A percentile compares a stretch with the other conserved stretches of the same genome.
Conservation (phyloP, 2,329 filamentous ascomycete genomes). For the Exophiala oligosperma region DNA sequence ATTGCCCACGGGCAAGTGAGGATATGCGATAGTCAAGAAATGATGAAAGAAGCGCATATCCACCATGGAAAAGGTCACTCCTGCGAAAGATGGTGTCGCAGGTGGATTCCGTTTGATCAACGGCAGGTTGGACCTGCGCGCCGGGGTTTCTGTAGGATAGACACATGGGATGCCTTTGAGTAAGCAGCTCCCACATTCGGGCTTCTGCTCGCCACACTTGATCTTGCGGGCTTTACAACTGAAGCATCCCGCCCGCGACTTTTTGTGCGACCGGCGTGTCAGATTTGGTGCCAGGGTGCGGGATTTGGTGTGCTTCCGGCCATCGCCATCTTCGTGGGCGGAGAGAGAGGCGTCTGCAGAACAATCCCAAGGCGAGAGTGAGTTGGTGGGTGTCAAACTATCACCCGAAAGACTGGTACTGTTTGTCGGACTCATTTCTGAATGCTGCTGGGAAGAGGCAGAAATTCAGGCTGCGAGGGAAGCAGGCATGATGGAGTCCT, state of each 20-base stretch:
- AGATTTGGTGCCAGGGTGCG: conserved; percentile 30
- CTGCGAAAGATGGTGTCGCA: conserved; percentile 22
- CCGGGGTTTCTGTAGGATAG: conserved; percentile 29
- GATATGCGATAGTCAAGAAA: conserved; percentile 55
- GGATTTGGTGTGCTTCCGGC: conserved; percentile 12
- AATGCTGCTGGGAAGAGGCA: neutral
- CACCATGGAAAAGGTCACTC: conserved; percentile 40
- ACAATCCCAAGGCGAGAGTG: conserved; percentile 18
- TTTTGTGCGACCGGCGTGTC: conserved; percentile 37
- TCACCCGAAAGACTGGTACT: conserved; percentile 6
- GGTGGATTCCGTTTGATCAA: conserved; percentile 26
- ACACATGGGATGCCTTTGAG: conserved; percentile 35
- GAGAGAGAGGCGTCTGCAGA: conserved; percentile 9
- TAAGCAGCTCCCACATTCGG: conserved; percentile 40
- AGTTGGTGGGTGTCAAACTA: conserved; percentile 8
- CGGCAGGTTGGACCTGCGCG: conserved; percentile 18
- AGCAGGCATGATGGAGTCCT: neutral
- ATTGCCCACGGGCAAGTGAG: conserved; percentile 64
- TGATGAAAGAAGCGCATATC: conserved; percentile 57
- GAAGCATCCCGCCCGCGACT: conserved; percentile 43
- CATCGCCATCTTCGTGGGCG: conserved; percentile 1
- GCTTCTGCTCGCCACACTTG: conserved; percentile 45
- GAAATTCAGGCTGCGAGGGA: neutral
- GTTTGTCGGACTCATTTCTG: conserved; percentile 16
- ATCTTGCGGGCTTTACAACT: conserved; percentile 47